Evolutionary conservation across 164 flowering plant genomes (phyloP).

Genomic region (Dillenia suffruticosa): DNA sequence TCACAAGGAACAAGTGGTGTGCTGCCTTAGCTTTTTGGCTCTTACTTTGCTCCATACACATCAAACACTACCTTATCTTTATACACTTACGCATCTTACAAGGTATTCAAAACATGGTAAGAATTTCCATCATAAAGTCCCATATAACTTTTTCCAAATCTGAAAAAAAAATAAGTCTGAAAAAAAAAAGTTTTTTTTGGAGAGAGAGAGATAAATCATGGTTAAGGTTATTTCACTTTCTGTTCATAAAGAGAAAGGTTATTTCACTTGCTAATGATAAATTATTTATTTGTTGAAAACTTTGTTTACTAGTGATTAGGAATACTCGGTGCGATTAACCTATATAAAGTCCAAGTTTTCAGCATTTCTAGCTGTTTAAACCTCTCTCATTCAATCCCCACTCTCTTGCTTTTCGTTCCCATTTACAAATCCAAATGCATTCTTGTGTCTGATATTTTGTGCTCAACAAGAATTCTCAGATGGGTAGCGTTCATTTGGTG

Average conservation of each 20-base stretch:
- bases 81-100: slow-evolving; percentile 23
- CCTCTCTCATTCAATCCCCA: slow-evolving; percentile 4
- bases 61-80: slow-evolving; percentile 36
- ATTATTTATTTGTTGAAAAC: not conserved
- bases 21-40: slow-evolving; percentile 14
- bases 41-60: slow-evolving; percentile 19
- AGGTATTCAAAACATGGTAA: slow-evolving; percentile 20
- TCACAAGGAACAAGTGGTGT: slow-evolving; percentile 22
- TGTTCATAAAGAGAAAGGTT: not conserved
- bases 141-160: slow-evolving; percentile 14
- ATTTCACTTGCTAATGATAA: slow-evolving; percentile 2
- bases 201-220: not conserved
- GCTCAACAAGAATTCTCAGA: slow-evolving; percentile 19
- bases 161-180: not conserved
- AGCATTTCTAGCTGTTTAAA: slow-evolving; percentile 11
- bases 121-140: slow-evolving; percentile 10
- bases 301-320: slow-evolving; percentile 12
- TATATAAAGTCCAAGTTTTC: slow-evolving; percentile 35
- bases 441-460: slow-evolving; percentile 9
- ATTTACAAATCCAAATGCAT: slow-evolving; percentile 8
- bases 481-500: slow-evolving; percentile 32
- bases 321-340: slow-evolving; percentile 15
- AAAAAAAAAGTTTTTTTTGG: no score
- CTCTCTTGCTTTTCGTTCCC: slow-evolving; percentile 10
- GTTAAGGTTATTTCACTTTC: slow-evolving; percentile 16